Base-by-base conservation (phyloP, 805 yeast species). In the Hanseniaspora pseudoguilliermondii region DNA sequence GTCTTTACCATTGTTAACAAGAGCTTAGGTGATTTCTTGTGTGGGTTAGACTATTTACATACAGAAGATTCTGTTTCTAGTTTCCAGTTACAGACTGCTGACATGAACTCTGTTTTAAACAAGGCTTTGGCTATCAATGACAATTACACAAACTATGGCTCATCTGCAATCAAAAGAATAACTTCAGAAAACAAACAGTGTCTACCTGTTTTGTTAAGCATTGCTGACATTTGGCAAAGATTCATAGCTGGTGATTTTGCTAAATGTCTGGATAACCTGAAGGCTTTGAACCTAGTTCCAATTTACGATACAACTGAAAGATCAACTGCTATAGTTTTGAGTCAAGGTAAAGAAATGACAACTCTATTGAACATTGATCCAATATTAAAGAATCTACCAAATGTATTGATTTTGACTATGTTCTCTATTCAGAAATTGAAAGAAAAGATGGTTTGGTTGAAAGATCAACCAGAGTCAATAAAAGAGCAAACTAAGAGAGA, bases 361-460 rank as follows among this genome's bases (percentile, higher is more conserved):
- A 34, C 20, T 9, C 23, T 44, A 16, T 52, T 52, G 23, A 27
- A 39, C 38, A 44, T 52, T 27, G 55, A 52, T 44, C 75, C 82
- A 59, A 72, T 93, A 41, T 76, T 88, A 40, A 82, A 85, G 66
- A 86, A 84, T 61, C 76, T 93, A 52, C 96, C 97, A 5, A 80
- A 81, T 52, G 68, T 91, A 59, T 75, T 93, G 59, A 76, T 90
- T 21, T 83, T 89, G 71, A 79, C 86, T 5, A 85, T 91, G 95
- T 79, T 82, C 34, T 79, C 86, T 64, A 75, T 87, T 54, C 78
- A 85, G 6, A 81, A 80, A 58, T 66, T 83, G 57, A 75, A 78
- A 55, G 71, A 73, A 59, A 71, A 75, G 42, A 68, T 51, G 27
- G 21, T 21, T 15, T 9, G 6, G 7, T 25, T 36, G 20, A 41